Conservation (phyloP, 169 alveolate species). For the Plasmodium gaboni region DNA sequence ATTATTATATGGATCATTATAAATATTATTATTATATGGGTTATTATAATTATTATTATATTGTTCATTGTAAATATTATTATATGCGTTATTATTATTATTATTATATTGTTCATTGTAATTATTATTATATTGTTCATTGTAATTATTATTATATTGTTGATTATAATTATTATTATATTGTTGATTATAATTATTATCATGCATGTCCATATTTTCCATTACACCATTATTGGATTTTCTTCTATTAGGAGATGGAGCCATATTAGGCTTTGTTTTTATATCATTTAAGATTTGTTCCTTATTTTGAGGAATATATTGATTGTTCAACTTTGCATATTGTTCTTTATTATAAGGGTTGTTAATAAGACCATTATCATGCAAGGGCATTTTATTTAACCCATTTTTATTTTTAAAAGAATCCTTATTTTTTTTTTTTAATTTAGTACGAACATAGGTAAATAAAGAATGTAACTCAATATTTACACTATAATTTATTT, state of each 20-base stretch:
- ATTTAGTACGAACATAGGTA: slow-evolving; percentile 62
- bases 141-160: not conserved
- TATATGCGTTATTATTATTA: not conserved
- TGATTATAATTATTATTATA: not conserved
- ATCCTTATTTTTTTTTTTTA: slow-evolving; percentile 45
- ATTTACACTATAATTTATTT: slow-evolving; percentile 14
- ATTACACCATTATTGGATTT: too few species aligned
- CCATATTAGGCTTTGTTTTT: slow-evolving; percentile 27
- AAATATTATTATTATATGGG: not conserved
- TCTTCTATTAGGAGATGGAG: slow-evolving; percentile 6
- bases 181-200: not conserved
- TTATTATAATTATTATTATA: not conserved
- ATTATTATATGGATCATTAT: not conserved
- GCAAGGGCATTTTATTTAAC: slow-evolving; percentile 11
- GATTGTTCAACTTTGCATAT: slow-evolving; percentile 9
- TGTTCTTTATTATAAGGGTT: slow-evolving; percentile 1
- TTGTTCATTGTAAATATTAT: not conserved
- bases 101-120: not conserved
- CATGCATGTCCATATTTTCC: too few species aligned
- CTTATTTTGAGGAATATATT: slow-evolving; percentile 48
- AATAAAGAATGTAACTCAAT: slow-evolving; percentile 46
- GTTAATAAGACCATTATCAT: slow-evolving; percentile 8
- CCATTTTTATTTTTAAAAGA: slow-evolving; percentile 20
- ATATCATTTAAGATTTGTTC: slow-evolving; percentile 31
- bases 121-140: not conserved